Base-by-base conservation (phyloP, 1,284 basidiomycete species). In the Coriolopsis trogii region DNA sequence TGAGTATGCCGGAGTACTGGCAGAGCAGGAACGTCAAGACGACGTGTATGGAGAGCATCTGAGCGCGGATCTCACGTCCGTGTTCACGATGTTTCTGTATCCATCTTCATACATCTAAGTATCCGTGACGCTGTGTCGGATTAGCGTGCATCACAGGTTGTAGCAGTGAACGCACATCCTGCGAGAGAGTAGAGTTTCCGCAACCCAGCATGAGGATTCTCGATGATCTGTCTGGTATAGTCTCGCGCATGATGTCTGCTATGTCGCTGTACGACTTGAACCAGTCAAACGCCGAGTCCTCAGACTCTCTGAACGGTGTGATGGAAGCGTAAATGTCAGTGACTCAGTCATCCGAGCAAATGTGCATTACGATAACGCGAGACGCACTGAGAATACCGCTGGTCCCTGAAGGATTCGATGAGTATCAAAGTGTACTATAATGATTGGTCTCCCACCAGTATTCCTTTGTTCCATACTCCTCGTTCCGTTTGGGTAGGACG, bases 171-270 rank as follows among this genome's bases (percentile, higher is more conserved):
- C 74, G 20, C 57, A 87, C 89, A 58, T 90, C 84, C 70, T 89
- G 82, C 9, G 89, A 89, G 34, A 95, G 72, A 46, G 73, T 87
- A 3, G 91, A 93, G 70, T 95, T 96, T 5, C 94, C 94, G 65
- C 94, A 96, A 41, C 94, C 94, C 7, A 97, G 81, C 82, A 96
- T 92, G 52, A 95, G 70, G 58, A 96, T 90, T 25, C 80, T 74
- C 1, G 86, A 78, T 3, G 70, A 68, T 65, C 82, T 89, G 52
- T 84, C 69, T 0, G 87, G 88, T 20, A 94, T 79, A 36, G 87
- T 70, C 38, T 78, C 77, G 31, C 77, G 74, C 21, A 93, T 67
- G 23, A 87, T 70, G 47, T 77, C 67, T 12, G 82, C 77, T 15
- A 92, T 73, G 49, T 93, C 88, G 3, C 68, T 67, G 61, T 90